A percentile compares a stretch with the other conserved stretches of the same genome.
phyloP scores from a whole-genome alignment of 2,329 filamentous ascomycete genomes.

The Botryosphaeria dothidea region DNA sequence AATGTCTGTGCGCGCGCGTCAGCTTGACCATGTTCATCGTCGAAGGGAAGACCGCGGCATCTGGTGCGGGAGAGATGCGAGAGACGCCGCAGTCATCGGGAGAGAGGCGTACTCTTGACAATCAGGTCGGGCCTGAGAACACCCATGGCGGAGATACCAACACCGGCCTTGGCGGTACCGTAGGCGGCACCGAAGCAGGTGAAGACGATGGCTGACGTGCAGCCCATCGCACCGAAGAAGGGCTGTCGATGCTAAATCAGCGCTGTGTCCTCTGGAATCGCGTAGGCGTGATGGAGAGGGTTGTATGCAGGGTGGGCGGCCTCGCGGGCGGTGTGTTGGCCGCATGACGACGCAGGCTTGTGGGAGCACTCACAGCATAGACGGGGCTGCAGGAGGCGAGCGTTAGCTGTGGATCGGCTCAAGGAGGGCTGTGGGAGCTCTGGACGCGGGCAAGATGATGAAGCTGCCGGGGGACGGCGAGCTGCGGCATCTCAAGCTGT shows the following conservation, averaged over 20 bases:
- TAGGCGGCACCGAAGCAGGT: conserved; percentile 96
- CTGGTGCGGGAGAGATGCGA: conserved; percentile 22
- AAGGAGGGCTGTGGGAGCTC: background rate
- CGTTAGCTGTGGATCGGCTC: conserved; percentile 45
- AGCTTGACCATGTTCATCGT: conserved; percentile 18
- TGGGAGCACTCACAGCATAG: conserved; percentile 83
- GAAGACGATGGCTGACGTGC: conserved; percentile 92
- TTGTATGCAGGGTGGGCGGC: background rate
- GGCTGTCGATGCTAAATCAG: conserved; percentile 53
- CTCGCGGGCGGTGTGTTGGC: conserved; percentile 21
- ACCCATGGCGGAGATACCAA: conserved; percentile 98
- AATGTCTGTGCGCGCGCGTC: conserved; percentile 68
- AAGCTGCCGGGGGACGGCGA: conserved; percentile 9
- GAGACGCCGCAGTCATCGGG: background rate
- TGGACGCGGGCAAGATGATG: background rate
- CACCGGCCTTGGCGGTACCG: conserved; percentile 98
- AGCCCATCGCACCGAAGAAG: conserved; percentile 98
- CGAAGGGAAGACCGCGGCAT: conserved; percentile 19
- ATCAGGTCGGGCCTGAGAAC: conserved; percentile 96
- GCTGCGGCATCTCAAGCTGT: conserved; percentile 17
- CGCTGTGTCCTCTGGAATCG: conserved; percentile 17
- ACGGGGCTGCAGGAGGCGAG: conserved; percentile 69
- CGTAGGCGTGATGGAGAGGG: conserved; percentile 1
- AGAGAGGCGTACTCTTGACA: conserved; percentile 88
- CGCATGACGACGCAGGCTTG: conserved; percentile 16